Conservation (phyloP, 2,329 filamentous ascomycete genomes). For the Ophiostoma tasmaniense region DNA sequence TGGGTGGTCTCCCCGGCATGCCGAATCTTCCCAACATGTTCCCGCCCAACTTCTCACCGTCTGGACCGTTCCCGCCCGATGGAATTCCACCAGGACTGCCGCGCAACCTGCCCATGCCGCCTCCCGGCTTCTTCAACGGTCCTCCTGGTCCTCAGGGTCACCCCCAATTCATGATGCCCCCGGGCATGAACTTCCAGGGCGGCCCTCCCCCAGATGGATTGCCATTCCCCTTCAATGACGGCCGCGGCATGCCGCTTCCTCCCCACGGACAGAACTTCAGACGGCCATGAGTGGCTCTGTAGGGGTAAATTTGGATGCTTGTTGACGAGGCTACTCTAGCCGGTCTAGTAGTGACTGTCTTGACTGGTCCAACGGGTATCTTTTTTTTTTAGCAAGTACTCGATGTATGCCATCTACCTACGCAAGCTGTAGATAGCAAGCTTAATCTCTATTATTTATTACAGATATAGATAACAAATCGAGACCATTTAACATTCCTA, state of each 20-base stretch:
- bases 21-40: slow-evolving; percentile 28
- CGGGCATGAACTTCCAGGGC: slow-evolving; percentile 50
- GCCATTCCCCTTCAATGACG: slow-evolving; percentile 44
- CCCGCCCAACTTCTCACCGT: slow-evolving; percentile 51
- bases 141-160: slow-evolving; percentile 21
- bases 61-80: slow-evolving; percentile 37
- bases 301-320: neutral
- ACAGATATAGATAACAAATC: neutral
- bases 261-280: slow-evolving; percentile 16
- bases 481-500: neutral
- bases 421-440: neutral
- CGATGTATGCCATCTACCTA: neutral
- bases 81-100: slow-evolving; percentile 39
- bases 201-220: slow-evolving; percentile 43
- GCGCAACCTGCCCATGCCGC: slow-evolving; percentile 47
- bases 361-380: neutral
- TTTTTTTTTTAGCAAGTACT: neutral
- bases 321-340: neutral
- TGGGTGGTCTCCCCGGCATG: slow-evolving; percentile 12
- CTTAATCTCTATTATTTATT: neutral
- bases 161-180: slow-evolving; percentile 46
- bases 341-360: neutral
- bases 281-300: neutral
- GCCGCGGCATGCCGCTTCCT: slow-evolving; percentile 26
- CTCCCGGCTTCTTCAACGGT: slow-evolving; percentile 46